Evolutionary conservation across 1,284 basidiomycete genomes (phyloP).

Genomic region (Naganishia cerealis): DNA sequence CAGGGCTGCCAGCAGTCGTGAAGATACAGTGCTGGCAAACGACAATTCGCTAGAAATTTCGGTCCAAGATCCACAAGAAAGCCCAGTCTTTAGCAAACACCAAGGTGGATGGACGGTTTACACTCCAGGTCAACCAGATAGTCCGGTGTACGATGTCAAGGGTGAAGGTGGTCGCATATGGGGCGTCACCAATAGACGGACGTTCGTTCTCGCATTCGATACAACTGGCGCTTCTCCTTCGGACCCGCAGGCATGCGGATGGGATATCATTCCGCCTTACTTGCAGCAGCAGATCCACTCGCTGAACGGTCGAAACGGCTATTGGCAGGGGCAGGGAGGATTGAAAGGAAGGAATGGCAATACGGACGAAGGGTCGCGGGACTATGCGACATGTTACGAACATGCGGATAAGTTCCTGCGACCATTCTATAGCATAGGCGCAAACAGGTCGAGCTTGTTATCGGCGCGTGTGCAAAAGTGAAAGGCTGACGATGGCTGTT

Average conservation of each 20-base stretch:
- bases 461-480: neutral
- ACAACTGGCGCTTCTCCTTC: conserved; percentile 34
- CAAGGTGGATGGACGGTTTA: conserved; percentile 48
- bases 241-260: conserved; percentile 16
- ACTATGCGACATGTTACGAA: conserved; percentile 43
- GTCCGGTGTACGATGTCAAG: conserved; percentile 50
- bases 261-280: conserved; percentile 27
- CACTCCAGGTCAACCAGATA: conserved; percentile 49
- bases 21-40: neutral
- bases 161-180: conserved; percentile 51
- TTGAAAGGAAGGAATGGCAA: conserved; percentile 43
- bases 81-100: neutral
- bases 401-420: conserved; percentile 41
- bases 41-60: neutral
- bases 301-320: neutral
- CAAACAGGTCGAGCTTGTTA: neutral
- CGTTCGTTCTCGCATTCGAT: conserved; percentile 52
- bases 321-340: neutral
- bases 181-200: conserved; percentile 50
- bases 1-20: neutral
- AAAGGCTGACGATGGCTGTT: neutral
- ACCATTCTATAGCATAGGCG: conserved; percentile 40
- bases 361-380: conserved; percentile 37
- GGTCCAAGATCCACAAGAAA: conserved; percentile 8
- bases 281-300: neutral